Conservation (phyloP, 2,329 filamentous ascomycete species). For the Didymella keratinophila region DNA sequence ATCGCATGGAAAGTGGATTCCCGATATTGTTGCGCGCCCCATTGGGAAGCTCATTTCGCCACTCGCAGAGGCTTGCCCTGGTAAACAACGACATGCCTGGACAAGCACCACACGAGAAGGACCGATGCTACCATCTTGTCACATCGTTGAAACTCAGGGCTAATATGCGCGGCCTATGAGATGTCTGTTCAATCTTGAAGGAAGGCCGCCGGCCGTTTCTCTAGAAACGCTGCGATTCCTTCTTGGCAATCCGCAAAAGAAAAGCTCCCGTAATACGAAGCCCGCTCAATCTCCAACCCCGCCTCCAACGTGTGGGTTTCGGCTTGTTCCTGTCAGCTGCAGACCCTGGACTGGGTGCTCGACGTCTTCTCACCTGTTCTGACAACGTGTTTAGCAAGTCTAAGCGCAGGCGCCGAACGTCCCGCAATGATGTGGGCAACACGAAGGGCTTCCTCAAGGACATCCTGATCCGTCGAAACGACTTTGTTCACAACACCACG, state of each 20-base stretch:
- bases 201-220: conserved; percentile 47
- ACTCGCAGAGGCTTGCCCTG: not conserved
- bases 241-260: conserved; percentile 53
- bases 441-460: conserved; percentile 51
- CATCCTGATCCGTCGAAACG: conserved; percentile 44
- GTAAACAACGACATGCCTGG: conserved; percentile 4
- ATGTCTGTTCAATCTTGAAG: conserved; percentile 12
- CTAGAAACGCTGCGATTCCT: conserved; percentile 54
- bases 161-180: not conserved
- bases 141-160: not conserved
- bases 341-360: conserved; percentile 10
- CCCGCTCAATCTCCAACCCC: conserved; percentile 50
- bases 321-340: conserved; percentile 42
- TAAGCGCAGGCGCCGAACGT: conserved; percentile 52
- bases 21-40: conserved; percentile 1
- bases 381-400: conserved; percentile 56
- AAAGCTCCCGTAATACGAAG: conserved; percentile 47
- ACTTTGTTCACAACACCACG: conserved; percentile 53
- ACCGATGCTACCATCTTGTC: conserved; percentile 2
- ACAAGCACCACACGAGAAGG: conserved; percentile 7
- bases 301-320: conserved; percentile 53
- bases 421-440: conserved; percentile 53
- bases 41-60: conserved; percentile 12
- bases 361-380: conserved; percentile 47
- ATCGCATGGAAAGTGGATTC: conserved; percentile 4